Evolutionary conservation across 2,329 filamentous ascomycete genomes (phyloP).

Genomic region (Diaporthe australafricana): DNA sequence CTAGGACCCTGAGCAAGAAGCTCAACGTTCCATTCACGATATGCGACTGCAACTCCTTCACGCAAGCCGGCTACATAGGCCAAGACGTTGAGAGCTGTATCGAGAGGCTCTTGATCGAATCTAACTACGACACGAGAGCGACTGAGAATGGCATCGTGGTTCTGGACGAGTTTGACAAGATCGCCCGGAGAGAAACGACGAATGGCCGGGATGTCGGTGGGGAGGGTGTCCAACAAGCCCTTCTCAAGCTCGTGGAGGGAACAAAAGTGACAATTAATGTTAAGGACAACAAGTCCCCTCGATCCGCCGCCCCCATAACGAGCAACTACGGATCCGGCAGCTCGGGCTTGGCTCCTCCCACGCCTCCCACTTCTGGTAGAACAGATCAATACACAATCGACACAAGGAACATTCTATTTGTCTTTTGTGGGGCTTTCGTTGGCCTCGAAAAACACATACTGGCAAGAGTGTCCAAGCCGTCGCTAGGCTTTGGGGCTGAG

Average conservation of each 20-base stretch:
- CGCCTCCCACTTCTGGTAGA: conserved; percentile 60
- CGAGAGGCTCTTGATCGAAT: conserved; percentile 87
- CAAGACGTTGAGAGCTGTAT: conserved; percentile 98
- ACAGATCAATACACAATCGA: conserved; percentile 80
- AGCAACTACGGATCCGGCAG: conserved; percentile 62
- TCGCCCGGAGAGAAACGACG: conserved; percentile 86
- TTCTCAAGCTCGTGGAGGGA: conserved; percentile 96
- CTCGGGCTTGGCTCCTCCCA: conserved; percentile 59
- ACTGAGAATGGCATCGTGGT: conserved; percentile 95
- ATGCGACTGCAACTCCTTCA: conserved; percentile 95
- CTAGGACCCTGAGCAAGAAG: conserved; percentile 87
- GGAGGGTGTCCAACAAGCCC: conserved; percentile 94
- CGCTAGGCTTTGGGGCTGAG: conserved; percentile 91
- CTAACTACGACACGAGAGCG: conserved; percentile 86
- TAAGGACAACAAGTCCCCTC: conserved; percentile 77
- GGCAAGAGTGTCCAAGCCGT: conserved; percentile 84
- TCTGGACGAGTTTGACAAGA: conserved; percentile 97
- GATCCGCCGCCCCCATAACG: conserved; percentile 63
- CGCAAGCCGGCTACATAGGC: conserved; percentile 96
- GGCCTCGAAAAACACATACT: conserved; percentile 89
- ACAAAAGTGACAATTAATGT: conserved; percentile 93
- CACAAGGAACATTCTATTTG: conserved; percentile 96
- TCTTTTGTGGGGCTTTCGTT: conserved; percentile 95
- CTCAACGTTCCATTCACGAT: conserved; percentile 97
- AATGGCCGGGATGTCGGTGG: conserved; percentile 95